These are phyloP conservation scores for Saprolegnia parasitica DNA, from an alignment of 352 stramenopile genomes.

Conservation along the genomic window DNA sequence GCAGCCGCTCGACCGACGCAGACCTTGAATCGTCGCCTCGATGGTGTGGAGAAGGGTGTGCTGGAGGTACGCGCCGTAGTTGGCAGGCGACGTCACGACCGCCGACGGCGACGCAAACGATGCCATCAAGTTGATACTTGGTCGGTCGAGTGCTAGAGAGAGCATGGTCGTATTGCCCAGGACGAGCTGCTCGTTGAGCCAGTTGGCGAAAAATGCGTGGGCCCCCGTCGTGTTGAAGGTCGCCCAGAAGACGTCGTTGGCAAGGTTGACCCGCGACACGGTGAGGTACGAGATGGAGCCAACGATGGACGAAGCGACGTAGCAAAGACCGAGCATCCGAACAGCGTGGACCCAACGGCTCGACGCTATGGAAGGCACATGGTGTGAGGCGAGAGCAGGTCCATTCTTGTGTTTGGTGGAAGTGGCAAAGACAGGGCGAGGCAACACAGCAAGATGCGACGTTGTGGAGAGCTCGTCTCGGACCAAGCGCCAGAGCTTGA, in stretches of 20 bases:
- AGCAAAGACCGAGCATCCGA: not conserved
- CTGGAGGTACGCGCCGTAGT: not conserved
- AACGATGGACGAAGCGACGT: not conserved
- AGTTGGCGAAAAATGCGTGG: constrained; percentile 5
- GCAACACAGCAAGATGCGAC: not conserved
- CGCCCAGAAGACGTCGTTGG: constrained; percentile 13
- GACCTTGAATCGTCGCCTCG: not conserved
- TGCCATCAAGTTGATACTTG: not conserved
- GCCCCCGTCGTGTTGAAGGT: constrained; percentile 8
- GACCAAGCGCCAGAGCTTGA: constrained; percentile 5
- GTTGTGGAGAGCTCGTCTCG: not conserved
- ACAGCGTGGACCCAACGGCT: not conserved
- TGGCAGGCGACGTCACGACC: not conserved
- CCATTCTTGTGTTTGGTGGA: not conserved
- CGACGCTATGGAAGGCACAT: too few relatives aligned
- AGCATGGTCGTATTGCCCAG: not conserved
- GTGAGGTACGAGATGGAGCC: constrained; percentile 9
- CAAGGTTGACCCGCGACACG: not conserved
- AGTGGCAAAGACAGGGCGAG: not conserved
- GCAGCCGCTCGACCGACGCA: not conserved
- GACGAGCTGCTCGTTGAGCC: constrained; percentile 1
- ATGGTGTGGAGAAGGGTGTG: not conserved
- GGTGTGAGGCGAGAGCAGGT: too few relatives aligned
- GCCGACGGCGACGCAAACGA: not conserved
- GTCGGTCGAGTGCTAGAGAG: not conserved